Percentiles rank a stretch among this genome's conserved stretches.
Conservation (phyloP, 1,139 yeast genomes). For the Tardiomyces blankii region DNA sequence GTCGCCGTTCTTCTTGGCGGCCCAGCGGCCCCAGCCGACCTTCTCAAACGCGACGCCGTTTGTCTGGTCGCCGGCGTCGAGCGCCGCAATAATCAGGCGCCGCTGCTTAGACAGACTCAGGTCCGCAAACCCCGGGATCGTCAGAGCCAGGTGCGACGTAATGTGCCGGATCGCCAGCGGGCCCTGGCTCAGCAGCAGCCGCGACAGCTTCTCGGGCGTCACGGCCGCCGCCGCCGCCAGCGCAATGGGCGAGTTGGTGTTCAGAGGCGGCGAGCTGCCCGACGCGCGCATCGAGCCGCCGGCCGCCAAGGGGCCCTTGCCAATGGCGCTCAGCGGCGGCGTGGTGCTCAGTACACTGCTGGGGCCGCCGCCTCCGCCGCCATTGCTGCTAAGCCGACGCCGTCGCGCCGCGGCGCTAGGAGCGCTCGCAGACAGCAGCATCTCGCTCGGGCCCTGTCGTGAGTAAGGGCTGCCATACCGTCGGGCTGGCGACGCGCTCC, state of each 20-base stretch:
- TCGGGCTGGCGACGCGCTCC: background rate
- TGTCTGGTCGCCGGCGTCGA: conserved; percentile 58
- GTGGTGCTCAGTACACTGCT: background rate
- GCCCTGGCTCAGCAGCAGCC: conserved; percentile 58
- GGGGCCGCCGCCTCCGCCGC: too few species aligned
- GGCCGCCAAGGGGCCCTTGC: background rate
- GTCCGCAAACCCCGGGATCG: conserved; percentile 70
- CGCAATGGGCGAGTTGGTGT: conserved; percentile 82
- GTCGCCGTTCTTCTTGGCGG: conserved; percentile 46
- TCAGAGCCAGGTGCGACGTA: conserved; percentile 63
- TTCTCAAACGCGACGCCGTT: conserved; percentile 70
- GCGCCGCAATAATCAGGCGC: conserved; percentile 77
- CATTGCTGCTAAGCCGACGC: background rate
- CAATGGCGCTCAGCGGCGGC: background rate
- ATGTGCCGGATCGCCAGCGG: conserved; percentile 88
- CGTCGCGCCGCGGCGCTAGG: background rate
- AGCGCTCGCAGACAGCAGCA: background rate
- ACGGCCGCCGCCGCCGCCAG: conserved; percentile 81
- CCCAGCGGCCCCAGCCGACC: conserved; percentile 99
- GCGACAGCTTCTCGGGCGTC: conserved; percentile 69
- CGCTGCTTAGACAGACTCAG: conserved; percentile 82
- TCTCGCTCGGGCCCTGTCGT: background rate
- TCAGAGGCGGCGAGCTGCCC: conserved; percentile 23
- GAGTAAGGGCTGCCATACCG: background rate
- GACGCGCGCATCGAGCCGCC: background rate